Conservation (phyloP, 129 eudicot species). For the Logfia minima region DNA sequence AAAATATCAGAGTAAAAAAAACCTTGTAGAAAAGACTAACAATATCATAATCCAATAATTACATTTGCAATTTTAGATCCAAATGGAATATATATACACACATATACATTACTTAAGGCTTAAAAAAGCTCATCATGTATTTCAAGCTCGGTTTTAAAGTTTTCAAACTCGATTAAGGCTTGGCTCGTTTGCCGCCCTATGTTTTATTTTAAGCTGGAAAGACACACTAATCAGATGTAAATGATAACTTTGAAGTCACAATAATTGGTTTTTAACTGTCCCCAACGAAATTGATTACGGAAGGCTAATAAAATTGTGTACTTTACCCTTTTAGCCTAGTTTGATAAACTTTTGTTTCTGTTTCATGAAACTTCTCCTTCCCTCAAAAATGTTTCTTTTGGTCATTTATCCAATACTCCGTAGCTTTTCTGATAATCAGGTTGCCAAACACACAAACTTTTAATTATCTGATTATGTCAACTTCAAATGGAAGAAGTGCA, state of each 20-base stretch:
- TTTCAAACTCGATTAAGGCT: background rate
- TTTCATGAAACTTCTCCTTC: background rate
- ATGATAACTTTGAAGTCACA: background rate
- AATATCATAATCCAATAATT: background rate
- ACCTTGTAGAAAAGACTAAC: background rate
- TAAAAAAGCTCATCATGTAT: background rate
- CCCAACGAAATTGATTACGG: background rate
- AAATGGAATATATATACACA: background rate
- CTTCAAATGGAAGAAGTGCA: background rate
- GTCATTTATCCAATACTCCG: background rate
- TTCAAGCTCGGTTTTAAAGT: background rate
- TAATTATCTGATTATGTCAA: background rate
- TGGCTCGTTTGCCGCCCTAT: background rate
- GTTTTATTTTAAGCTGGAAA: too few relatives aligned
- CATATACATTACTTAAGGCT: background rate
- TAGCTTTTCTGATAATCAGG: background rate
- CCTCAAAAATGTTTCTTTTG: background rate
- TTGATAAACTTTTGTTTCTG: background rate
- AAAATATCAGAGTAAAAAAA: background rate
- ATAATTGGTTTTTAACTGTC: background rate
- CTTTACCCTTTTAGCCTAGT: too few relatives aligned
- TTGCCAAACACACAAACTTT: background rate
- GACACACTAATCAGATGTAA: too few relatives aligned
- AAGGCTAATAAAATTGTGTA: background rate
- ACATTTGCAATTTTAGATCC: too few relatives aligned